Evolutionary conservation across 2,329 filamentous ascomycete species (phyloP).

Genomic region (Trematosphaeria pertusa): DNA sequence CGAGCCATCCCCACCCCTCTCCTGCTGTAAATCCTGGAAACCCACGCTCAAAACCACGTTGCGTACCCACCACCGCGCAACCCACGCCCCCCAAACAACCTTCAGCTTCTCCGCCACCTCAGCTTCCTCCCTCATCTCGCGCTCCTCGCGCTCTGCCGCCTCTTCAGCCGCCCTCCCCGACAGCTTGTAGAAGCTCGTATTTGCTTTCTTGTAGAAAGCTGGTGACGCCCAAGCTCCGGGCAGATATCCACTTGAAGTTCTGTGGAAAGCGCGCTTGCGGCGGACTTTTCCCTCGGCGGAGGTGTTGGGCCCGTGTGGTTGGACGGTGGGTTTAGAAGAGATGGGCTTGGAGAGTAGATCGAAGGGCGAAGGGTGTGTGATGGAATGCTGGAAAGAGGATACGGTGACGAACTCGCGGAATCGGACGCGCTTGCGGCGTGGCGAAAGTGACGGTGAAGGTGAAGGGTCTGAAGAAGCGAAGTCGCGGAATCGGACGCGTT

Average conservation of each 20-base stretch:
- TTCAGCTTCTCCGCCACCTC: slow-evolving; percentile 7
- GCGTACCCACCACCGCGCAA: slow-evolving; percentile 13
- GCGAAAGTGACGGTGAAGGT: too few species aligned
- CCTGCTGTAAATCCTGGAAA: too few species aligned
- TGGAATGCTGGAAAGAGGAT: slow-evolving; percentile 13
- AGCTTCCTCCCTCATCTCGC: slow-evolving; percentile 10
- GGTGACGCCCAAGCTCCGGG: slow-evolving; percentile 19
- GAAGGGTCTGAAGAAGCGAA: too few species aligned
- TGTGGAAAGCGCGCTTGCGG: slow-evolving; percentile 5
- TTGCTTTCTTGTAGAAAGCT: slow-evolving; percentile 10
- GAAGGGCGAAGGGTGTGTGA: slow-evolving; percentile 13
- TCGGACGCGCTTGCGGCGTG: too few species aligned
- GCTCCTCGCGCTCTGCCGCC: slow-evolving; percentile 1
- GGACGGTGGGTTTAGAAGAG: background rate
- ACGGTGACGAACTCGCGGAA: too few species aligned
- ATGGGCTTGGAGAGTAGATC: slow-evolving; percentile 2
- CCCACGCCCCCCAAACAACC: slow-evolving; percentile 9
- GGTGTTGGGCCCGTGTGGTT: slow-evolving; percentile 11
- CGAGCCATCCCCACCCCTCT: too few species aligned
- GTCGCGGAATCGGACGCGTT: slow-evolving; percentile 17
- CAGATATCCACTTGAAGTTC: slow-evolving; percentile 1
- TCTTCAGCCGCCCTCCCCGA: slow-evolving; percentile 3
- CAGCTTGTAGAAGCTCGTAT: slow-evolving; percentile 15
- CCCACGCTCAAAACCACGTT: slow-evolving; percentile 6
- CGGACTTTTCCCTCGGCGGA: slow-evolving; percentile 10